Evolutionary conservation across 164 flowering plant genomes (phyloP), one percentile per base, ranked within the genome.

Genomic region (Stephania japonica): DNA sequence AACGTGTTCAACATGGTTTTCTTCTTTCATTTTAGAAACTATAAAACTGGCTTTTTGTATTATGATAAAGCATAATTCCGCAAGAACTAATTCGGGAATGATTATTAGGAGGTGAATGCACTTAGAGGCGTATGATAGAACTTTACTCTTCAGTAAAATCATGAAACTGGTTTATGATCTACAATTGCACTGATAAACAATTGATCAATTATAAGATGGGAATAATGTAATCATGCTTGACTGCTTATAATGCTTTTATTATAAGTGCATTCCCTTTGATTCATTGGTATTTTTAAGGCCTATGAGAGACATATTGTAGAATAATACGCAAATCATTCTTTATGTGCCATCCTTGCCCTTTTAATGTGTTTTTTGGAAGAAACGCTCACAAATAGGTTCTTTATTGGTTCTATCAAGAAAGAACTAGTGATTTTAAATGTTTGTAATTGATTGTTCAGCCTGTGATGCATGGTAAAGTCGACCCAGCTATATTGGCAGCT

Each of bases 401-500:
- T 6, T 56, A 2, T 56, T 56, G n/a, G 62, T 56, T 56, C 21
- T 56, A 56, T 56, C 62, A 56, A 56, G 62, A 56, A 6, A 18
- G 62, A 21, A 56, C 7, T 7, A 19, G 50, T 66, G 6, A 32
- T 13, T 12, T 32, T 14, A 66, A 26, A 25, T 18, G 6, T 43
- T 49, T 26, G 26, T 69, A 42, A 19, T 63, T 32, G 66, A 47
- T 59, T 32, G 72, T 90, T 81, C 84, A 93, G 98, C 98, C 98
- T 66, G 76, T 75, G 69, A 82, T 86, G 82, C 79, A 83, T 72
- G 91, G 92, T 38, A 85, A 83, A 50, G 76, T 94, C 71, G 98
- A 94, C 83, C 98, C 97, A 47, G 80, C 92, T 76, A 86, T 93
- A n/a, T 83, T 93, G 82, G 96, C 96, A 71, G 75, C 96, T 74